These are phyloP conservation scores for Melaleuca quinquenervia DNA, from an alignment of 345 rosid genomes.

Conservation along the genomic window DNA sequence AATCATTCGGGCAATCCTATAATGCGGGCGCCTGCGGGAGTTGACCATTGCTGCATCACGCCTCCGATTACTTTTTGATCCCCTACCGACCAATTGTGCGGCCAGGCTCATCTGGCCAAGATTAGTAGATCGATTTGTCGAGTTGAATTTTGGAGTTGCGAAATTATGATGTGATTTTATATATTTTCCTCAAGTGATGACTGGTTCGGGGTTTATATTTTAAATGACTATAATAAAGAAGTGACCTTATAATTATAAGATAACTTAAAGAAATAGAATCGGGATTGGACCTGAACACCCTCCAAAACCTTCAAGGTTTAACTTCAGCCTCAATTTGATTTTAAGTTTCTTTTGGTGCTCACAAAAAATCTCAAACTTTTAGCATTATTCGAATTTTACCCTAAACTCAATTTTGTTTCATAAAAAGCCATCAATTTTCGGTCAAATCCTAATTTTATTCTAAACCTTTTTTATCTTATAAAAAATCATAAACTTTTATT, in stretches of 20 bases:
- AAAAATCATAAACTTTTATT: too few species aligned
- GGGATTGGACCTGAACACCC: too few species aligned
- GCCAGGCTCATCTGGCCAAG: background rate
- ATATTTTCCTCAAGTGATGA: background rate
- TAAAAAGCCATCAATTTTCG: too few species aligned
- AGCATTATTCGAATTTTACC: too few species aligned
- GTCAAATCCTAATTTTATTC: too few species aligned
- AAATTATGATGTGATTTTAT: background rate
- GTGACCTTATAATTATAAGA: background rate
- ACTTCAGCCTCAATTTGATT: too few species aligned
- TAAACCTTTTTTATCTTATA: too few species aligned
- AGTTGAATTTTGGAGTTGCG: background rate
- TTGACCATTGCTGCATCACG: background rate
- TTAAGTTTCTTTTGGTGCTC: too few species aligned
- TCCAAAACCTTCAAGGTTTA: too few species aligned
- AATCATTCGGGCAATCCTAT: background rate
- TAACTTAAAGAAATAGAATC: background rate
- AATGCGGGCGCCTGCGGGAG: background rate
- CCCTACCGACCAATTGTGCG: background rate
- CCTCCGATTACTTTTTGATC: background rate
- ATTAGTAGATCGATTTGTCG: fast-evolving
- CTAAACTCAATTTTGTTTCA: too few species aligned
- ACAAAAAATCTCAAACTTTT: too few species aligned
- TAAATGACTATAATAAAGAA: background rate
- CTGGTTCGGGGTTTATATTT: background rate